Evolutionary conservation across 2,329 filamentous ascomycete species (phyloP).

Genomic region (Xylaria sp.): DNA sequence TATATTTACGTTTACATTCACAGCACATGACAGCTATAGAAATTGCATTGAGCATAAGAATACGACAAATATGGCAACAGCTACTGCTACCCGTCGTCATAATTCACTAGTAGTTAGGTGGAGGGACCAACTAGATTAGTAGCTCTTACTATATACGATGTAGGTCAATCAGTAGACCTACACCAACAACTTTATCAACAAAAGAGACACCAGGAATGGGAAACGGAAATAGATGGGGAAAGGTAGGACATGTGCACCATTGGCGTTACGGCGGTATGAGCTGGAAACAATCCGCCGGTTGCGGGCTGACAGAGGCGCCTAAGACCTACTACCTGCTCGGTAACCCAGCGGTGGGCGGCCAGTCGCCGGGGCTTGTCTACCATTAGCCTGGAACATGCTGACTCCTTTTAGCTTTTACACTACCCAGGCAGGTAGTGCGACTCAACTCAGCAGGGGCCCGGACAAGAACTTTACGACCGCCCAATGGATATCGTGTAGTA

Average conservation of each 20-base stretch:
- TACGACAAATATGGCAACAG: background rate
- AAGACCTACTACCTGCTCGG: background rate
- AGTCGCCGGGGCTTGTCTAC: background rate
- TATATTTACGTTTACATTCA: too few species aligned
- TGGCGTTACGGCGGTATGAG: background rate
- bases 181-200: background rate
- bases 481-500: background rate
- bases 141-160: too few species aligned
- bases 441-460: constrained; percentile 9
- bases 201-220: too few species aligned
- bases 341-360: background rate
- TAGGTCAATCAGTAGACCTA: background rate
- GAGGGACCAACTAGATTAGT: too few species aligned
- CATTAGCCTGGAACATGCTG: constrained; percentile 9
- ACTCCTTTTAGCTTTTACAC: constrained; percentile 20
- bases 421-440: constrained; percentile 12
- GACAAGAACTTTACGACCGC: background rate
- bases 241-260: background rate
- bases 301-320: background rate
- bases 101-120: too few species aligned
- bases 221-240: background rate
- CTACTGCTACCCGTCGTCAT: background rate
- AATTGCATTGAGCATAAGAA: background rate
- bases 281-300: background rate
- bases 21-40: too few species aligned